These are phyloP conservation scores for Annulohypoxylon truncatum DNA, from an alignment of 2,329 filamentous ascomycete genomes.

Conservation along the genomic window DNA sequence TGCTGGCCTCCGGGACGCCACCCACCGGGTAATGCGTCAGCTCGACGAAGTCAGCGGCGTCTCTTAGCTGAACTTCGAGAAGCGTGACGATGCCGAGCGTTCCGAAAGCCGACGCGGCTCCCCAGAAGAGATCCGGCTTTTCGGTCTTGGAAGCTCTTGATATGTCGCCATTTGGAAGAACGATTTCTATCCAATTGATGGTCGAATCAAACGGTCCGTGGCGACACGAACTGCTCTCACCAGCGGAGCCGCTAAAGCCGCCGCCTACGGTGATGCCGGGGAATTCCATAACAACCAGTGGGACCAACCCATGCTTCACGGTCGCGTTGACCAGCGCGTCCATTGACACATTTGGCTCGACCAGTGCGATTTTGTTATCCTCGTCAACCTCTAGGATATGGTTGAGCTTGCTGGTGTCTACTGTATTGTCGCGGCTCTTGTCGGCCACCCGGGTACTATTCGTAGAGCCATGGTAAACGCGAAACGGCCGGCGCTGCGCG, in stretches of 20 bases:
- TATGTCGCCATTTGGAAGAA: conserved; percentile 70
- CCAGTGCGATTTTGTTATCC: conserved; percentile 65
- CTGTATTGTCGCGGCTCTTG: conserved; percentile 62
- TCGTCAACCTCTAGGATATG: conserved; percentile 71
- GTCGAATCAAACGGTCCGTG: conserved; percentile 74
- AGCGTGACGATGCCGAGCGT: conserved; percentile 75
- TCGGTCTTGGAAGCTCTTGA: conserved; percentile 65
- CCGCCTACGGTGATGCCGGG: conserved; percentile 78
- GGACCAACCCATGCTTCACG: conserved; percentile 66
- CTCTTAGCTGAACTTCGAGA: conserved; percentile 68
- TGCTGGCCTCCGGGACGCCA: conserved; percentile 53
- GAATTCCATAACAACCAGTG: conserved; percentile 77
- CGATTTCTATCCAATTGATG: conserved; percentile 71
- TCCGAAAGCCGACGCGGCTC: conserved; percentile 73
- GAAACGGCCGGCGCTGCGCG: conserved; percentile 65
- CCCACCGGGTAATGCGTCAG: conserved; percentile 65
- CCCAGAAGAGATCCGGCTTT: conserved; percentile 70
- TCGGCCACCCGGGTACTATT: conserved; percentile 76
- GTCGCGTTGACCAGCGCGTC: conserved; percentile 70
- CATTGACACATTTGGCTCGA: conserved; percentile 78
- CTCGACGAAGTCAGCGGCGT: conserved; percentile 67
- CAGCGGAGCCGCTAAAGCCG: conserved; percentile 74
- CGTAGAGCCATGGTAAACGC: conserved; percentile 82
- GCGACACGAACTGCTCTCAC: conserved; percentile 75
- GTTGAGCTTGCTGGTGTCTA: conserved; percentile 74